These are phyloP conservation scores for Samsoniella hepiali DNA, from an alignment of 2,329 filamentous ascomycete genomes.

Conservation along the genomic window DNA sequence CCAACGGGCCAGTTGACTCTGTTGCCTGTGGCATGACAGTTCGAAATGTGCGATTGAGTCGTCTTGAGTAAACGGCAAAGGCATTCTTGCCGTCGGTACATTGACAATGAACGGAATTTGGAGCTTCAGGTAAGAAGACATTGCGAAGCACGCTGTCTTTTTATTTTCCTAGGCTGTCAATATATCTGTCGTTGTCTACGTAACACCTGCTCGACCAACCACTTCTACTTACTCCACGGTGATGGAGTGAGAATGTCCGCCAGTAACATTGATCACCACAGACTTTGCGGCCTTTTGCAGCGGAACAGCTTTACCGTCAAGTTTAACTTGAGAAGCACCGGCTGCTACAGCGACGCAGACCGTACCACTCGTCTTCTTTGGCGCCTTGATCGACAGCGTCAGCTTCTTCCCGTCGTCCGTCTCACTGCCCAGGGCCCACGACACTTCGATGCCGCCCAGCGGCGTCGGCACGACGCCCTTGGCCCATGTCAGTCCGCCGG, in stretches of 20 bases:
- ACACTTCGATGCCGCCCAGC: conserved; percentile 20
- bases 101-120: no score
- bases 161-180: no score
- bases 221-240: not conserved
- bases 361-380: not conserved
- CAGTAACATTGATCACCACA: not conserved
- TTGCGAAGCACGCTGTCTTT: no score
- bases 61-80: no score
- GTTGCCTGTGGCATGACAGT: no score
- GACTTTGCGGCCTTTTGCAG: not conserved
- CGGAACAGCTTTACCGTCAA: not conserved
- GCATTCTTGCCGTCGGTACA: no score
- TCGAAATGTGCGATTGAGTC: no score
- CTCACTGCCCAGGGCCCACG: conserved; percentile 19
- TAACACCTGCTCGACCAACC: not conserved
- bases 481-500: conserved; percentile 40
- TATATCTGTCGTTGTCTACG: no score
- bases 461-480: conserved; percentile 43
- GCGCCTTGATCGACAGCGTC: conserved; percentile 1
- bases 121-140: no score
- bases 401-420: conserved; percentile 10
- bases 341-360: conserved; percentile 1
- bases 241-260: not conserved
- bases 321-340: not conserved
- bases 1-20: no score